Percentiles rank a stretch among this genome's conserved stretches.
Conservation (phyloP, 2,329 filamentous ascomycete species). For the Trichoderma pleuroti region DNA sequence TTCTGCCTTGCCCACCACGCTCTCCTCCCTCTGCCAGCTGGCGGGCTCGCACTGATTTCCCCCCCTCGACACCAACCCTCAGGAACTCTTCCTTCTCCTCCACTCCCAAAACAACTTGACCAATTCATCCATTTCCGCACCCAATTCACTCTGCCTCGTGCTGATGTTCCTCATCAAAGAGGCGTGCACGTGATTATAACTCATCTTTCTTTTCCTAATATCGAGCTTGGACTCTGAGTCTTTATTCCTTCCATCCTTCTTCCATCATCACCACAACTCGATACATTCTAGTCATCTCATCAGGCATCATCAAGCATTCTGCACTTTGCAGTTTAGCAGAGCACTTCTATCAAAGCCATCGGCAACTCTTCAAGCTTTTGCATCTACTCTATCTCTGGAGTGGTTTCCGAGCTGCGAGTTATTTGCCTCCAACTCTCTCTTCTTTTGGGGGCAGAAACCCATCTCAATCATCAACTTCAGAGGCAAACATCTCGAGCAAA, state of each 20-base stretch:
- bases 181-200: neutral
- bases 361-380: neutral
- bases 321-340: neutral
- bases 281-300: neutral
- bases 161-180: neutral
- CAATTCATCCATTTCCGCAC: neutral
- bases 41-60: neutral
- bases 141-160: neutral
- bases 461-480: neutral
- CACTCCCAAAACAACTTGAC: neutral
- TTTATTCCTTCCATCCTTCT: neutral
- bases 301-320: neutral
- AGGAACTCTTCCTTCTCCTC: neutral
- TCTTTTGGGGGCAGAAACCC: neutral
- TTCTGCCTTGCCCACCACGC: neutral
- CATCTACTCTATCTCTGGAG: neutral
- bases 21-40: conserved; percentile 5
- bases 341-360: neutral
- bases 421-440: neutral
- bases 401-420: neutral
- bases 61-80: neutral
- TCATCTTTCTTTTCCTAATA: neutral
- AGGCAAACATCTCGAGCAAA: neutral
- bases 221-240: neutral
- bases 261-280: neutral